phyloP scores from a whole-genome alignment of 1,284 basidiomycete species.

The Leucoagaricus sp. region DNA sequence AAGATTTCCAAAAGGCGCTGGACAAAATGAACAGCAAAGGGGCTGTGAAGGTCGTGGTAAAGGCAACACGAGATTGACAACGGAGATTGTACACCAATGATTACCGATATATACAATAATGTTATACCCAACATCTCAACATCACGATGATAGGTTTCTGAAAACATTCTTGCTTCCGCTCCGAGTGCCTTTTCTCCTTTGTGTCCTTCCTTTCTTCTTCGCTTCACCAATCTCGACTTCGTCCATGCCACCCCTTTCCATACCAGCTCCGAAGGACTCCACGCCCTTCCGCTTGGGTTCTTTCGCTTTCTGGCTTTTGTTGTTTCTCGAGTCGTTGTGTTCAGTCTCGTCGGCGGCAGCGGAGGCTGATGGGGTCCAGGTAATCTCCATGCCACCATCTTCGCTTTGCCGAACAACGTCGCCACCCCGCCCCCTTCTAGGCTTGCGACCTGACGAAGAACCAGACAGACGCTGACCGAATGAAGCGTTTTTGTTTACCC shows the following conservation, averaged over 20 bases:
- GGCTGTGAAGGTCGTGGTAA: slow-evolving; percentile 63
- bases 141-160: slow-evolving; percentile 25
- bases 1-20: slow-evolving; percentile 79
- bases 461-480: slow-evolving; percentile 67
- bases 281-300: slow-evolving; percentile 59
- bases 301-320: slow-evolving; percentile 25
- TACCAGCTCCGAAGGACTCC: slow-evolving; percentile 80
- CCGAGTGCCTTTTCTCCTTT: slow-evolving; percentile 70
- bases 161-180: slow-evolving; percentile 90
- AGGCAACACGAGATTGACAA: slow-evolving; percentile 4
- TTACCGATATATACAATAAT: not conserved
- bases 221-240: slow-evolving; percentile 51
- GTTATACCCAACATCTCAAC: not conserved
- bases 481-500: slow-evolving; percentile 51
- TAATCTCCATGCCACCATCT: slow-evolving; percentile 66
- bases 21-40: slow-evolving; percentile 81
- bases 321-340: slow-evolving; percentile 28
- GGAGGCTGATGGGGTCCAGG: slow-evolving; percentile 57
- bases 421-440: slow-evolving; percentile 19
- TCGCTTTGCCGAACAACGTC: slow-evolving; percentile 21
- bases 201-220: slow-evolving; percentile 68
- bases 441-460: slow-evolving; percentile 15
- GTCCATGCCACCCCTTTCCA: slow-evolving; percentile 76
- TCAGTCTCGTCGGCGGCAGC: slow-evolving; percentile 34
- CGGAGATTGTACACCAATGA: not conserved